A percentile compares a stretch with the other conserved stretches of the same genome.
Evolutionary conservation across 2,329 filamentous ascomycete species (phyloP).

Genomic region (Paraphoma sp.): DNA sequence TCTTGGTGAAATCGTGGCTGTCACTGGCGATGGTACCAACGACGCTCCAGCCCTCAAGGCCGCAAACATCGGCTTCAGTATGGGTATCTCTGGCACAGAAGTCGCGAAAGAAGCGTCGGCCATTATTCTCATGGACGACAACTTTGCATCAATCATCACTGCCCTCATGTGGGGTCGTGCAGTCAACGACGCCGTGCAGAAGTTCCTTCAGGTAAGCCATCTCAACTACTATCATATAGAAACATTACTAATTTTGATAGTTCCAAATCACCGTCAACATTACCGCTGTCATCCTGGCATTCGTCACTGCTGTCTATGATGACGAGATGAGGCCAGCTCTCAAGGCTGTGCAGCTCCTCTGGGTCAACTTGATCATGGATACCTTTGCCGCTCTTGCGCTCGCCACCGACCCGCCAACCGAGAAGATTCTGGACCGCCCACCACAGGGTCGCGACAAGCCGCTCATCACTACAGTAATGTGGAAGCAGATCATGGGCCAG

Average conservation of each 20-base stretch:
- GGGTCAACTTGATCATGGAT: slow-evolving; percentile 97
- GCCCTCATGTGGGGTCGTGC: slow-evolving; percentile 94
- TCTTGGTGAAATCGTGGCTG: slow-evolving; percentile 89
- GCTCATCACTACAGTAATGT: slow-evolving; percentile 70
- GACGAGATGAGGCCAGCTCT: slow-evolving; percentile 85
- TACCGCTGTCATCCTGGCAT: slow-evolving; percentile 96
- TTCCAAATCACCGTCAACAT: slow-evolving; percentile 99
- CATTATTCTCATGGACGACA: slow-evolving; percentile 97
- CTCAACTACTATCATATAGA: too few species aligned
- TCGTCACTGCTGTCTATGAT: slow-evolving; percentile 91
- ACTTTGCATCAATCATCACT: slow-evolving; percentile 94
- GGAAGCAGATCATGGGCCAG: slow-evolving; percentile 71
- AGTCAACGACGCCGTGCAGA: slow-evolving; percentile 98
- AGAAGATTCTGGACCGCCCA: slow-evolving; percentile 90
- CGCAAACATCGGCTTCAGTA: slow-evolving; percentile 95
- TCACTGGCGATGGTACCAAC: slow-evolving; percentile 98
- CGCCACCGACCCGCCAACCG: slow-evolving; percentile 94
- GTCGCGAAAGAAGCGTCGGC: slow-evolving; percentile 94
- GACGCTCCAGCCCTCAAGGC: slow-evolving; percentile 97
- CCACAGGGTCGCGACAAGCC: slow-evolving; percentile 89
- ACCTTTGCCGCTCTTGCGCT: slow-evolving; percentile 93
- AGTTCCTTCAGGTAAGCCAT: slow-evolving; percentile 83
- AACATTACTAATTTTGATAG: slow-evolving; percentile 14
- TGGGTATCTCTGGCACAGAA: slow-evolving; percentile 89
- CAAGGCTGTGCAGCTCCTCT: slow-evolving; percentile 92